Percentiles rank a stretch among this genome's conserved stretches.
These are phyloP conservation scores for Dysphania ambrosioides DNA, from an alignment of 148 eudicot species.

Conservation along the genomic window DNA sequence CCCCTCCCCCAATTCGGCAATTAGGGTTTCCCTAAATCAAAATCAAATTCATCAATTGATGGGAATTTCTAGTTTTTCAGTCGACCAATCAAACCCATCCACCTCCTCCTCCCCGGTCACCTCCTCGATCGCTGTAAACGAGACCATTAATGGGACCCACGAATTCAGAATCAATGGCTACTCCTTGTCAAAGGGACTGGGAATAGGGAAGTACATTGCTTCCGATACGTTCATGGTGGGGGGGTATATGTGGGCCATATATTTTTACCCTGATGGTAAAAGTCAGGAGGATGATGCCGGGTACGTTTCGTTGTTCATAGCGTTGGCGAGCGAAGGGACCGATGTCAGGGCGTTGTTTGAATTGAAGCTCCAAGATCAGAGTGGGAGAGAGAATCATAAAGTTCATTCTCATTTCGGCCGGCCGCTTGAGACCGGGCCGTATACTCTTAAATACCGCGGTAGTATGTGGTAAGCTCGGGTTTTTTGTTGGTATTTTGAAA, in stretches of 20 bases:
- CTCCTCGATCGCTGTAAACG: slow-evolving; percentile 39
- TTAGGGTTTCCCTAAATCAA: not conserved
- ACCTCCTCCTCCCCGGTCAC: slow-evolving; percentile 15
- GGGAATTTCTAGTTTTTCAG: slow-evolving; percentile 37
- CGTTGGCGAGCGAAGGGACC: slow-evolving; percentile 49
- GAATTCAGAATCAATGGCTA: slow-evolving; percentile 46
- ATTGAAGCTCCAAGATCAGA: slow-evolving; percentile 51
- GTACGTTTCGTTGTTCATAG: slow-evolving; percentile 49
- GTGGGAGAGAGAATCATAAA: slow-evolving; percentile 46
- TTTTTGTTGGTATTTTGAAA: not conserved
- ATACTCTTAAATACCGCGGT: slow-evolving; percentile 47
- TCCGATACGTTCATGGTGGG: slow-evolving; percentile 53
- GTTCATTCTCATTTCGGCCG: slow-evolving; percentile 52
- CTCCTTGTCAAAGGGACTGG: slow-evolving; percentile 44
- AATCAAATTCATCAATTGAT: slow-evolving; percentile 18
- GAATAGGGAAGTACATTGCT: slow-evolving; percentile 45
- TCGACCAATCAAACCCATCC: slow-evolving; percentile 25
- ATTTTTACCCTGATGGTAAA: slow-evolving; percentile 58
- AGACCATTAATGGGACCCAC: slow-evolving; percentile 43
- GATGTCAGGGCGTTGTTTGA: slow-evolving; percentile 60
- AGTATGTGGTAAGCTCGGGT: slow-evolving; percentile 50
- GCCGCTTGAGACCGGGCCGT: slow-evolving; percentile 49
- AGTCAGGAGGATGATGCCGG: slow-evolving; percentile 43
- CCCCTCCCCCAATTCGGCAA: not conserved
- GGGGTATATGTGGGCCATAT: slow-evolving; percentile 52